Conservation (phyloP, 306 rosid species). For the Sphenostylis stenocarpa region DNA sequence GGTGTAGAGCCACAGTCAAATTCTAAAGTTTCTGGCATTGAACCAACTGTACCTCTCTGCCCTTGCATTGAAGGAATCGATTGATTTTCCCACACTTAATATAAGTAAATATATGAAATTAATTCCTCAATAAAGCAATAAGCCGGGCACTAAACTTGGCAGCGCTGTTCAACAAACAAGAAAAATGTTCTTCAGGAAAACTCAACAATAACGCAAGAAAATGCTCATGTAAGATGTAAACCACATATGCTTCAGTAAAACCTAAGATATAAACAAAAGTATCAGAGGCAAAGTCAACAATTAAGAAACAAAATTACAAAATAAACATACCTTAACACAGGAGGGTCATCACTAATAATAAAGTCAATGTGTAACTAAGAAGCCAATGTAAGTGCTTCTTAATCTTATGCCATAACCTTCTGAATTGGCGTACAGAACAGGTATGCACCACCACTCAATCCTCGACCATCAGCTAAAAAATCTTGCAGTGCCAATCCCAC, state of each 20-base stretch:
- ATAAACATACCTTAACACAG: background rate
- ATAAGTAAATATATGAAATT: constrained; percentile 22
- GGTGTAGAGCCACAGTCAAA: constrained; percentile 76
- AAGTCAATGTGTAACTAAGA: constrained; percentile 21
- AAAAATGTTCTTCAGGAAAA: constrained; percentile 22
- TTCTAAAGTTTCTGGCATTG: constrained; percentile 69
- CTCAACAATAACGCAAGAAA: background rate
- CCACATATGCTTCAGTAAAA: background rate
- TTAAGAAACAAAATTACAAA: background rate
- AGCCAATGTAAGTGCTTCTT: constrained; percentile 7
- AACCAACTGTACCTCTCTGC: constrained; percentile 79
- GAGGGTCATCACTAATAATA: background rate
- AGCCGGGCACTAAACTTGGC: constrained; percentile 15
- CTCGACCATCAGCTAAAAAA: constrained; percentile 13
- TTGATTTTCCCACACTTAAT: constrained; percentile 25
- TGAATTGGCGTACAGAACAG: background rate
- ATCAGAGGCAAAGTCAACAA: background rate
- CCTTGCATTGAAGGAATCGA: constrained; percentile 70
- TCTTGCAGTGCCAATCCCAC: constrained; percentile 22
- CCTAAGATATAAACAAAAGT: constrained; percentile 1
- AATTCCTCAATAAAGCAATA: constrained; percentile 29
- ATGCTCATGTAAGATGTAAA: background rate
- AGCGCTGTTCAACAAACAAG: constrained; percentile 44
- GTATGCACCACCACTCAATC: constrained; percentile 13
- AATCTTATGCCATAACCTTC: constrained; percentile 1